Percentiles rank a stretch among this genome's conserved stretches.
phyloP scores from a whole-genome alignment of 305 asterid genomes.

The Rubia tinctorum region DNA sequence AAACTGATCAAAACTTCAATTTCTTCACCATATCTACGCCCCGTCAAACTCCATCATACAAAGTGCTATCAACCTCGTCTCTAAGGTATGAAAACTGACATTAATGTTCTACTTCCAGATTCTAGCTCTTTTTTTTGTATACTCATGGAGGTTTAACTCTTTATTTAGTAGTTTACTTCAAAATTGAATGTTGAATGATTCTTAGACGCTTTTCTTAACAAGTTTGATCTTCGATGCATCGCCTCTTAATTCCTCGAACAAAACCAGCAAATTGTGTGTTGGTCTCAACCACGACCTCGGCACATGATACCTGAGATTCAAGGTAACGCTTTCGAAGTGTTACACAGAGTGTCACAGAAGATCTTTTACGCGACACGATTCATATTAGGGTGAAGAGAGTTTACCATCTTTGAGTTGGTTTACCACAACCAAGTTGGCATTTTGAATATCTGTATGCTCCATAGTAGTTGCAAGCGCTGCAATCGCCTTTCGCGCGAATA shows the following conservation, averaged over 20 bases:
- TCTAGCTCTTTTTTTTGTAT: no score
- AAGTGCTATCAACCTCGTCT: no score
- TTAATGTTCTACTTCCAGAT: no score
- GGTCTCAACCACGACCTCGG: slow-evolving; percentile 81
- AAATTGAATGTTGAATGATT: no score
- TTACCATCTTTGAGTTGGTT: slow-evolving; percentile 73
- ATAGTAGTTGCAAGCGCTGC: slow-evolving; percentile 49
- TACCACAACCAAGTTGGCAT: slow-evolving; percentile 72
- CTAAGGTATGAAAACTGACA: no score
- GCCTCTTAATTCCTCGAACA: slow-evolving; percentile 69
- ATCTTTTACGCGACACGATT: neutral
- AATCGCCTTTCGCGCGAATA: slow-evolving; percentile 47
- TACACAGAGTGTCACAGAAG: neutral
- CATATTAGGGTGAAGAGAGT: neutral
- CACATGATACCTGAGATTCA: slow-evolving; percentile 64
- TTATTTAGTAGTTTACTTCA: no score
- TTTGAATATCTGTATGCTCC: slow-evolving; percentile 50
- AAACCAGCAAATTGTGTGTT: slow-evolving; percentile 45
- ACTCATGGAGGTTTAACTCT: no score
- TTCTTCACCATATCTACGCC: no score
- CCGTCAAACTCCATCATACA: no score
- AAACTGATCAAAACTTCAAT: no score
- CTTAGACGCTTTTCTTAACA: slow-evolving; percentile 33
- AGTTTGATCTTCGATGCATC: slow-evolving; percentile 49
- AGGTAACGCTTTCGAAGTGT: neutral